phyloP scores from a whole-genome alignment of 805 yeast species.

The Cyberlindnera euphorbiiphila region DNA sequence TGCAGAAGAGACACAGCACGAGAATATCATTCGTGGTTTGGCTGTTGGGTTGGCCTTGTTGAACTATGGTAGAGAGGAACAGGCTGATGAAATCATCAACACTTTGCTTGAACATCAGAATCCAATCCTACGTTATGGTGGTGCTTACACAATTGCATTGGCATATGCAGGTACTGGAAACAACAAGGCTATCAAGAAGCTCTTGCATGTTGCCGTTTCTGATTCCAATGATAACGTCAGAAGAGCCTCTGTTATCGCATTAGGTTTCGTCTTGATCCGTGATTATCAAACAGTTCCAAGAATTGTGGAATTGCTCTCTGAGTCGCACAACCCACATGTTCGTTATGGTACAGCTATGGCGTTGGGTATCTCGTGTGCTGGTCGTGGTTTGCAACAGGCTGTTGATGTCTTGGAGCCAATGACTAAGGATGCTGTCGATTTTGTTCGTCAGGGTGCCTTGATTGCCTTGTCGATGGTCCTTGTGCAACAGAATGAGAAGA shows the following conservation, averaged over 20 bases:
- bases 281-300: slow-evolving; percentile 93
- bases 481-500: slow-evolving; percentile 81
- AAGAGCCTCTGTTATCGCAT: slow-evolving; percentile 88
- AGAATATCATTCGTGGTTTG: slow-evolving; percentile 89
- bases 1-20: slow-evolving; percentile 95
- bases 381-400: slow-evolving; percentile 84
- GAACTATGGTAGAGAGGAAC: slow-evolving; percentile 80
- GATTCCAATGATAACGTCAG: slow-evolving; percentile 96
- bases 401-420: slow-evolving; percentile 89
- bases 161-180: slow-evolving; percentile 97
- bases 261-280: slow-evolving; percentile 88
- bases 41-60: slow-evolving; percentile 86
- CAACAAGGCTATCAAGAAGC: slow-evolving; percentile 77
- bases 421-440: slow-evolving; percentile 91
- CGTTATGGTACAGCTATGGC: slow-evolving; percentile 98
- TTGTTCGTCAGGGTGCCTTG: slow-evolving; percentile 96
- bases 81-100: slow-evolving; percentile 67
- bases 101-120: slow-evolving; percentile 70
- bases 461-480: slow-evolving; percentile 89
- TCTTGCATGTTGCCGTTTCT: slow-evolving; percentile 91
- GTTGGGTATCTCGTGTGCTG: slow-evolving; percentile 95
- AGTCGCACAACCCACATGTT: slow-evolving; percentile 96
- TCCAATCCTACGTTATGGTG: slow-evolving; percentile 89
- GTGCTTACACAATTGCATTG: slow-evolving; percentile 87
- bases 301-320: slow-evolving; percentile 86